Conservation (phyloP, 108 stramenopile species). For the Aurantiochytrium sp. region DNA sequence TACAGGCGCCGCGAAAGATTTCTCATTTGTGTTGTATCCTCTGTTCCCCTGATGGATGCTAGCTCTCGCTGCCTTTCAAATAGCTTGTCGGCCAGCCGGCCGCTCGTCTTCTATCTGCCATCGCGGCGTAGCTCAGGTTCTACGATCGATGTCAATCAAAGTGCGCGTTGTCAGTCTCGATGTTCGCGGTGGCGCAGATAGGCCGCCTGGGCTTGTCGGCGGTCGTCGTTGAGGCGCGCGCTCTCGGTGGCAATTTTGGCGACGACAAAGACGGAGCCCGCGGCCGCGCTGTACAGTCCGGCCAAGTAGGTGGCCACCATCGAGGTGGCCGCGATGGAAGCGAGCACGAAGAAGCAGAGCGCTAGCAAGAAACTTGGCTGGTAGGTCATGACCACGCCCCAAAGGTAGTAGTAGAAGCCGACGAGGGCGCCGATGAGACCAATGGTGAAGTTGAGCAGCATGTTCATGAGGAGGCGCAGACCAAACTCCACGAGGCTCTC, state of each 20-base stretch:
- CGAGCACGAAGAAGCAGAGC: not conserved
- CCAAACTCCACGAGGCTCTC: not conserved
- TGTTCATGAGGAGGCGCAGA: not conserved
- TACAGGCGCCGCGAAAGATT: no score
- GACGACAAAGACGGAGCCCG: not conserved
- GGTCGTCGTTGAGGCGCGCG: not conserved
- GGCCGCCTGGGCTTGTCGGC: not conserved
- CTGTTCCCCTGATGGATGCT: no score
- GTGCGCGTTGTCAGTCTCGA: not conserved
- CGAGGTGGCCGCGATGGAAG: constrained; percentile 12
- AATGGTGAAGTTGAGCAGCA: constrained; percentile 29
- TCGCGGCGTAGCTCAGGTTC: no score
- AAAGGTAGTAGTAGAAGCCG: not conserved
- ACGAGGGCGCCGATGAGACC: not conserved
- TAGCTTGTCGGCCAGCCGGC: no score
- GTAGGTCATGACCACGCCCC: not conserved
- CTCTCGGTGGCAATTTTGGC: not conserved
- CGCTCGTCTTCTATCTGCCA: no score
- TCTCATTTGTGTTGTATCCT: no score
- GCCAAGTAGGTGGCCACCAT: not conserved
- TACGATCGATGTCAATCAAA: no score
- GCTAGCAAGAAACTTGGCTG: not conserved
- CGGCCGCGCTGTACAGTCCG: constrained; percentile 5
- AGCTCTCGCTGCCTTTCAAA: no score
- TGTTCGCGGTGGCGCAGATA: not conserved